Evolutionary conservation across 2,329 filamentous ascomycete genomes (phyloP), one percentile per base, ranked within the genome.

Genomic region (Xylariales sp.): DNA sequence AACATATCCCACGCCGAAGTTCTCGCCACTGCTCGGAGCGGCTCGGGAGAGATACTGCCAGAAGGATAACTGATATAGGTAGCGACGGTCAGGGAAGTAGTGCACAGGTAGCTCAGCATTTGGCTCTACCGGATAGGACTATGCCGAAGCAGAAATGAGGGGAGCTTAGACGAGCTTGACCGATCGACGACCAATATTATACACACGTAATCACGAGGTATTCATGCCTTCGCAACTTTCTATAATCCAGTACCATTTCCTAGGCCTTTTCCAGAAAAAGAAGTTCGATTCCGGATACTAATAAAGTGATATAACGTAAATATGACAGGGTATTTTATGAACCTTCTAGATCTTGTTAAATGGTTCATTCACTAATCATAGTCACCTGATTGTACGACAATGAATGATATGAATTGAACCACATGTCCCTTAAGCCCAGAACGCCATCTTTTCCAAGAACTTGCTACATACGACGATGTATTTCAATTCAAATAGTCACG

Each of bases 81-180:
- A 77, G 75, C 52, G 76, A 77, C 28, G 76, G 76, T 23, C 64
- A 64, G 10, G 70, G 62, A 41, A 69, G 64, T 28, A 61, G 68
- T 41, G 70, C 43, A 14, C 67, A 71, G 75, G 62, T 80, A 76
- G 55, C 73, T 71, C 72, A 71, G 30, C 71, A 69, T 46, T 69
- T 76, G n/a, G 79, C 80, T 41, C 39, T 41, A 41, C 9, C 39
- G 56, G 78, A 80, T 46, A 80, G 83, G 16, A 76, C 82, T 8
- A 81, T 82, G 6, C 82, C 65, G 79, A 78, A 52, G 72, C 76
- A 16, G 73, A 80, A 76, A 76, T 79, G 69, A 74, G 54, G 28
- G 32, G 56, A 63, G 60, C 36, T 59, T 65, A n/a, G 43, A 56
- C 68, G 59, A 57, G 28, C 41, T 64, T 32, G 30, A 39, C 61